These are phyloP conservation scores for Vinca major DNA, from an alignment of 305 asterid species.

Conservation along the genomic window DNA sequence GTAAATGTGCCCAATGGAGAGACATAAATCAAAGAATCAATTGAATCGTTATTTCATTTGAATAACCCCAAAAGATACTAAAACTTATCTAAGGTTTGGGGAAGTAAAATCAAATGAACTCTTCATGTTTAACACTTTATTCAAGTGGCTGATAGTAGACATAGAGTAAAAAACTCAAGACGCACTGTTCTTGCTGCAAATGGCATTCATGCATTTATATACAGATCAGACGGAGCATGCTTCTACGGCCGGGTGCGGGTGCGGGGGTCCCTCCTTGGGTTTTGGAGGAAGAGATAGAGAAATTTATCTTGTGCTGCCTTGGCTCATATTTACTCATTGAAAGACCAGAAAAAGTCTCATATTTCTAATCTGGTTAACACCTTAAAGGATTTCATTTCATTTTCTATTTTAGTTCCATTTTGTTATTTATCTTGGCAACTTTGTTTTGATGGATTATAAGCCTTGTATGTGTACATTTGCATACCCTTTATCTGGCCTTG, in stretches of 20 bases:
- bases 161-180: not conserved
- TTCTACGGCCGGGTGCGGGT: not conserved
- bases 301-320: not conserved
- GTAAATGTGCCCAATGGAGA: not conserved
- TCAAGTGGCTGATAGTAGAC: not conserved
- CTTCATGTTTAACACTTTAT: not conserved
- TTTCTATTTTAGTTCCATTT: not conserved
- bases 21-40: not conserved
- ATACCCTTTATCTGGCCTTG: not conserved
- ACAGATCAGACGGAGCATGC: too few species aligned
- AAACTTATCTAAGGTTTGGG: not conserved
- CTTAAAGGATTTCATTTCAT: not conserved
- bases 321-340: not conserved
- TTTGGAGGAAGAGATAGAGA: not conserved
- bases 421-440: not conserved
- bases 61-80: not conserved
- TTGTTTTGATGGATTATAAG: not conserved
- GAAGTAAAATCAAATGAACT: not conserved
- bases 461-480: not conserved
- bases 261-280: not conserved
- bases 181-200: too few species aligned
- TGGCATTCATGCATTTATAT: too few species aligned
- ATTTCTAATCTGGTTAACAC: not conserved
- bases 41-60: not conserved
- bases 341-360: not conserved